Conservation (phyloP, 1,284 basidiomycete species). For the Ceratobasidium papillatum region DNA sequence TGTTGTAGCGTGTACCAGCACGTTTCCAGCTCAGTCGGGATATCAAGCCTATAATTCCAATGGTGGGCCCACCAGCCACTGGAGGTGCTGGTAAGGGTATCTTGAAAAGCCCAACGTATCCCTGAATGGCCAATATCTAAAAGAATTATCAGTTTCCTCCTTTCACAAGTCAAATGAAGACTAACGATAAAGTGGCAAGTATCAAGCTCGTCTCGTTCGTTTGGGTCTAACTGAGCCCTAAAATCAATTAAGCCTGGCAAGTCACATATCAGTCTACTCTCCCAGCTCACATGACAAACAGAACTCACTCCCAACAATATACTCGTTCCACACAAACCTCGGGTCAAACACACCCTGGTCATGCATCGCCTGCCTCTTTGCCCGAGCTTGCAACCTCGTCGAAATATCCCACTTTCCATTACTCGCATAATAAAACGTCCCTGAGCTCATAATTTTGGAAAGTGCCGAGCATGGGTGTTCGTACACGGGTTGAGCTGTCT, state of each 20-base stretch:
- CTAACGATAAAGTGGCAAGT: constrained; percentile 79
- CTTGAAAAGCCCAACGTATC: constrained; percentile 80
- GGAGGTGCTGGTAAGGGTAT: constrained; percentile 77
- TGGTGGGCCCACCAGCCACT: constrained; percentile 68
- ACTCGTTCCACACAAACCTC: constrained; percentile 89
- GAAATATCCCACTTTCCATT: constrained; percentile 89
- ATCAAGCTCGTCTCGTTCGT: constrained; percentile 76
- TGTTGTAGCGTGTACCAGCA: constrained; percentile 97
- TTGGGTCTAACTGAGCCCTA: constrained; percentile 72
- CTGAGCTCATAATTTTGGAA: constrained; percentile 89
- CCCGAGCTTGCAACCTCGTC: constrained; percentile 73
- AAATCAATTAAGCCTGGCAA: constrained; percentile 69
- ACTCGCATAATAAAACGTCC: constrained; percentile 92
- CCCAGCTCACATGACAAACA: neutral
- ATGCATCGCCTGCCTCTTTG: constrained; percentile 61
- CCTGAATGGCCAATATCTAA: constrained; percentile 91
- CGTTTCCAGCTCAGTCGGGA: constrained; percentile 93
- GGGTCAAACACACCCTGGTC: constrained; percentile 78
- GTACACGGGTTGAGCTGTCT: constrained; percentile 61
- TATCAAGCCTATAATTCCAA: constrained; percentile 80
- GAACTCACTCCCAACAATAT: constrained; percentile 70
- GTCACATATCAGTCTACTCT: neutral
- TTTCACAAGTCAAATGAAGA: neutral
- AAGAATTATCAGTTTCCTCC: constrained; percentile 44
- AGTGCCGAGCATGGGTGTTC: constrained; percentile 93